Base-by-base conservation (phyloP, 176 grass and related monocot genomes). In the Oryza australiensis region DNA sequence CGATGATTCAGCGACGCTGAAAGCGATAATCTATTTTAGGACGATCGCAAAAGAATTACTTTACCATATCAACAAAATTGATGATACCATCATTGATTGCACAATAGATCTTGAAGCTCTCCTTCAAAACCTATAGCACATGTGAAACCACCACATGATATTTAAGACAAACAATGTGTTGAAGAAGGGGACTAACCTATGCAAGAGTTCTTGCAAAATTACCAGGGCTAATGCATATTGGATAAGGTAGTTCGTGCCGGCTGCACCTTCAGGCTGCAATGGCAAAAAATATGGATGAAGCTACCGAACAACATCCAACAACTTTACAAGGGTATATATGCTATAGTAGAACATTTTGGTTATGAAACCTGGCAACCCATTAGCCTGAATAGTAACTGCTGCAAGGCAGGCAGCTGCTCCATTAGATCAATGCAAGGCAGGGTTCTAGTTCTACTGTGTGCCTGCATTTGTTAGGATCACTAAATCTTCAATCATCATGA, bases 21-120 rank as follows among this genome's bases (percentile, higher is more conserved):
- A 64, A 89, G 70, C 13, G 12, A 65, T 23, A 59, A 24, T 23
- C 29, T 28, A 32, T 41, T 38, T 5, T 74, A 22, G 34, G 32
- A 73, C 9, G 59, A 55, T n/a, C n/a, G n/a, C n/a, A n/a, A n/a
- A 37, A 72, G 18, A 81, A 66, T 9, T 55, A 14, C 53, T 82
- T 81, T 89, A 93, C 95, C 95, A 90, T 90, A 88, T 98, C 95
- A 65, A 98, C 90, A 62, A 98, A 92, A 88, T 93, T 98, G 75
- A 98, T 95, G 87, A 95, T 93, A 65, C 95, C 92, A 79, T 98
- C 92, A 82, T 98, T 98, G 53, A 98, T 91, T 15, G 90, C 84
- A 67, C 92, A 95, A 51, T 98, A 98, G 68, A 91, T 88, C 84
- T 95, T 98, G 65, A 98, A 98, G 68, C 95, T 98, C 84, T 98